Evolutionary conservation across 106 monocot species (phyloP), one percentile per base, ranked within the genome.

Genomic region (Apostasia ramifera): DNA sequence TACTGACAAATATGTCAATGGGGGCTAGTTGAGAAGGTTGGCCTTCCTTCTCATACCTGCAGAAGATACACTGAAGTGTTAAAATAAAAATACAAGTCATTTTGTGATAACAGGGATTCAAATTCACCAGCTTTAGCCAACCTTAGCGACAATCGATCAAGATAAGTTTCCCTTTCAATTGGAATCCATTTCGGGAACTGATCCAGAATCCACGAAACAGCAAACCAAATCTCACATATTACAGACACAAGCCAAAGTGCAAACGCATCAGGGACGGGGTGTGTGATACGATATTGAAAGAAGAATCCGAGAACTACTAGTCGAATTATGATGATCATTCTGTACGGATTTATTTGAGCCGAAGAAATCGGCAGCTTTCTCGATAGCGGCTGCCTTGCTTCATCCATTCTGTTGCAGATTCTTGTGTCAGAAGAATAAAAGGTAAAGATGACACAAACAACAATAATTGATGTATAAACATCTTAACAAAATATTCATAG

Each of bases 181-280:
- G 91, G 91, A 38, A 85, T 74, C 91, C 91, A 91, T 66, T 91
- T 91, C n/a, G 91, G 91, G 52, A 91, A 91, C 69, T 91, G 91
- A 80, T 91, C 91, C 52, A 91, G 86, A 72, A 91, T 91, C 91
- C 91, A 91, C 40, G 91, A 91, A 57, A 84, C 46, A 40, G 84
- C 91, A 84, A 91, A 91, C 91, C 91, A 91, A 14, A 91, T 87
- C 66, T 91, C 91, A 68, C 91, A 91, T 7, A 91, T 87, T 40
- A 91, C 91, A 72, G 91, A 91, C 47, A 80, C 74, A 40, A 91
- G 87, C 91, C 91, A 91, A 61, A 91, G 55, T 15, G 70, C 77
- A 73, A 74, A 91, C 55, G 91, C 91, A 69, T 91, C 87, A 58
- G 75, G 65, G 53, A 85, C 87, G 38, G 91, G 91, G 80, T 91